Evolutionary conservation across 495 filamentous ascomycete genomes (phyloP).

Genomic region (Thermothielavioides terrestris): DNA sequence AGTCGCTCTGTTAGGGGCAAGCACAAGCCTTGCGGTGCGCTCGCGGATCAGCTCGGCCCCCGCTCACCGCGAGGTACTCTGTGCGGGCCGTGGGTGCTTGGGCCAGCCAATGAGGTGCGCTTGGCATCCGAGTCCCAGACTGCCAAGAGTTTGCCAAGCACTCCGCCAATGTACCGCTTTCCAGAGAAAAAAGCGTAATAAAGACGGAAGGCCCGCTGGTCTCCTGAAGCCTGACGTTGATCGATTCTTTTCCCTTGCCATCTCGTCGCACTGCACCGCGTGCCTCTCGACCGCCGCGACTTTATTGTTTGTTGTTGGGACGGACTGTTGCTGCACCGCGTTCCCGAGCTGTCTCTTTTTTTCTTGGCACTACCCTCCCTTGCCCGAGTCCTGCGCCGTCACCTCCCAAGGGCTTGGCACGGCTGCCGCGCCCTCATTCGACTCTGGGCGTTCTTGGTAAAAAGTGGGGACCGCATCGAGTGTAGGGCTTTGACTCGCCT

Average conservation of each 20-base stretch:
- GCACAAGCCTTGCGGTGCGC: background rate
- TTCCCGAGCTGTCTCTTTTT: too few species aligned
- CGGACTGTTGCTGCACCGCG: constrained; percentile 1
- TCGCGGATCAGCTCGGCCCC: background rate
- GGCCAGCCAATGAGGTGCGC: constrained; percentile 18
- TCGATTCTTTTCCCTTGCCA: constrained; percentile 30
- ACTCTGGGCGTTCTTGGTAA: constrained; percentile 16
- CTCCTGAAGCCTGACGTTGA: constrained; percentile 20
- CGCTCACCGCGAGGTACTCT: constrained; percentile 19
- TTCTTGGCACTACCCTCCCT: background rate
- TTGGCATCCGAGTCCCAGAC: constrained; percentile 26
- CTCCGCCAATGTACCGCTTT: constrained; percentile 39
- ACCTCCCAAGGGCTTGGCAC: constrained; percentile 10
- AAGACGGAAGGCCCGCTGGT: constrained; percentile 39
- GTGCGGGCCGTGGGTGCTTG: constrained; percentile 11
- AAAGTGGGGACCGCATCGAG: constrained; percentile 13
- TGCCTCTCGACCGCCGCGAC: too few species aligned
- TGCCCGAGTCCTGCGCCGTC: constrained; percentile 2
- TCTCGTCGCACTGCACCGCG: too few species aligned
- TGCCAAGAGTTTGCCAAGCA: constrained; percentile 39
- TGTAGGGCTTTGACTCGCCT: constrained; percentile 12
- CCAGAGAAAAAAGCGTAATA: constrained; percentile 36
- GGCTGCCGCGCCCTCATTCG: constrained; percentile 4
- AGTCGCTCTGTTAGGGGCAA: constrained; percentile 20
- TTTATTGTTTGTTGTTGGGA: too few species aligned